A percentile compares a stretch with the other conserved stretches of the same genome.
Evolutionary conservation across 1,284 basidiomycete genomes (phyloP).

Genomic region (Thelephora terrestris): DNA sequence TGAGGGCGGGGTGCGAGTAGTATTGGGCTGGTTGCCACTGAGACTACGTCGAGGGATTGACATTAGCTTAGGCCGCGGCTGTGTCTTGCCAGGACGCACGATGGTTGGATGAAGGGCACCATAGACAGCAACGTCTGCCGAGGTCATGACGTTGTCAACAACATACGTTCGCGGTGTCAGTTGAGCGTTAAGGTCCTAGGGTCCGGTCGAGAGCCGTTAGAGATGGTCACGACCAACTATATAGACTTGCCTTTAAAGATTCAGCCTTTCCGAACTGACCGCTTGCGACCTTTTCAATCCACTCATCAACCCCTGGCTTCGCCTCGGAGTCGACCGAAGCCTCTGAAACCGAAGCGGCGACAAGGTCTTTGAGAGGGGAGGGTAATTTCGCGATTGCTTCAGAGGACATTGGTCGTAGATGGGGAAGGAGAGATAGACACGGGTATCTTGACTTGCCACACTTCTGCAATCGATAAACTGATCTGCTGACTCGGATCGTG

Average conservation of each 20-base stretch:
- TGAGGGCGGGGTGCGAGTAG: constrained; percentile 69
- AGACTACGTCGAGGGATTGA: constrained; percentile 33
- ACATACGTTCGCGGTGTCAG: constrained; percentile 74
- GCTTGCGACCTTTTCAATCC: constrained; percentile 57
- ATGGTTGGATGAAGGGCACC: constrained; percentile 71
- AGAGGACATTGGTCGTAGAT: constrained; percentile 43
- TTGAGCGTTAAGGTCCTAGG: constrained; percentile 63
- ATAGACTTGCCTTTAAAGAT: constrained; percentile 35
- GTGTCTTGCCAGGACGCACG: constrained; percentile 37
- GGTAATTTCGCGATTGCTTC: constrained; percentile 40
- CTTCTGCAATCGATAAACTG: constrained; percentile 12
- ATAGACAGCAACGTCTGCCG: constrained; percentile 80
- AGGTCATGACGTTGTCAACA: constrained; percentile 73
- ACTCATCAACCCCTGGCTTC: constrained; percentile 48
- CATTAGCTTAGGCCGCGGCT: neutral
- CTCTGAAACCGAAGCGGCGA: constrained; percentile 37
- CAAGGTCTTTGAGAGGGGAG: constrained; percentile 48
- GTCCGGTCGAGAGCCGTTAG: constrained; percentile 5
- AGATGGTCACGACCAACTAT: neutral
- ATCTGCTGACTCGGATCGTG: neutral
- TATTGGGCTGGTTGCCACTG: constrained; percentile 58
- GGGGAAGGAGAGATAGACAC: constrained; percentile 1
- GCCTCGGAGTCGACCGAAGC: constrained; percentile 34
- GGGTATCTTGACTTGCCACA: neutral
- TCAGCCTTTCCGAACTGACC: constrained; percentile 40